Conservation (phyloP, 345 rosid genomes). For the Hypericum androsaemum region DNA sequence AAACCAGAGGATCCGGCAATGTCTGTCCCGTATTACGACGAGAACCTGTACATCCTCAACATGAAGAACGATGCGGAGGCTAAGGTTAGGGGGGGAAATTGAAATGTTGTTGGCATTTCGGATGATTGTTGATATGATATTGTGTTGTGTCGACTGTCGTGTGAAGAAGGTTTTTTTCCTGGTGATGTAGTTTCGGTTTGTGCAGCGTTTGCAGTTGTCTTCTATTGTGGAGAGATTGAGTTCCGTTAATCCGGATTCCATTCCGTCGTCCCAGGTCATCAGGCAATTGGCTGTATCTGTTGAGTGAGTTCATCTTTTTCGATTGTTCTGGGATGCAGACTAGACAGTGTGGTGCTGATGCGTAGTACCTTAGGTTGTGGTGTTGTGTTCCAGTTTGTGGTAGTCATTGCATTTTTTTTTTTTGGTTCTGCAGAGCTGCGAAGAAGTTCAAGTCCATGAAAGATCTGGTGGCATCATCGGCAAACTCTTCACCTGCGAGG, state of each 20-base stretch:
- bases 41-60: slow-evolving; percentile 48
- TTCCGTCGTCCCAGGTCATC: slow-evolving; percentile 59
- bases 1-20: slow-evolving; percentile 47
- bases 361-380: slow-evolving; percentile 6
- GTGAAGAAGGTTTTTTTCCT: not conserved
- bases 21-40: slow-evolving; percentile 64
- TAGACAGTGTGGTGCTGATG: no score
- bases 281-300: slow-evolving; percentile 73
- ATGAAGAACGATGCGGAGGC: slow-evolving; percentile 64
- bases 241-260: slow-evolving; percentile 41
- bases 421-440: slow-evolving; percentile 44
- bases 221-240: slow-evolving; percentile 44
- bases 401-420: slow-evolving; percentile 8
- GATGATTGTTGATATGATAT: not conserved
- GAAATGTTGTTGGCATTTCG: not conserved
- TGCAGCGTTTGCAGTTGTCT: slow-evolving; percentile 49
- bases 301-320: slow-evolving; percentile 51
- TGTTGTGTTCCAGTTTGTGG: slow-evolving; percentile 11
- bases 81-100: slow-evolving; percentile 37
- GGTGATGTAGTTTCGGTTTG: not conserved
- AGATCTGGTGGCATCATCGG: slow-evolving; percentile 61
- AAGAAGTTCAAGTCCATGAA: slow-evolving; percentile 62
- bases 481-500: slow-evolving; percentile 70
- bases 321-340: slow-evolving; percentile 2
- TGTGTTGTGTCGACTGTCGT: not conserved